Evolutionary conservation across 768 basidiomycete genomes (phyloP).

Genomic region (Lactarius pseudohatsudake): DNA sequence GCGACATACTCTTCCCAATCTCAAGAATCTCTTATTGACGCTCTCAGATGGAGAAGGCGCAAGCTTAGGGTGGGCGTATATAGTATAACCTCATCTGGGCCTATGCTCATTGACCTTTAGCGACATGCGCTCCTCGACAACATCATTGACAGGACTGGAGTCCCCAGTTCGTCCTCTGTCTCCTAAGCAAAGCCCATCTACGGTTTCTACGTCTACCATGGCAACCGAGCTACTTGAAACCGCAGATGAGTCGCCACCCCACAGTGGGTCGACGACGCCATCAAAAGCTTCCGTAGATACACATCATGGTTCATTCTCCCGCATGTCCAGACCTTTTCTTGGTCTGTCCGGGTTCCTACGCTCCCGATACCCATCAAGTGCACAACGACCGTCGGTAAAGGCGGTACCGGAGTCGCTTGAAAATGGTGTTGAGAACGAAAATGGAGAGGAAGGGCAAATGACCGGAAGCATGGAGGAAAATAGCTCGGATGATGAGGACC

Average conservation of each 20-base stretch:
- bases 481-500: conserved; percentile 15
- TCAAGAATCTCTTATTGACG: conserved; percentile 90
- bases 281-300: conserved; percentile 36
- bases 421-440: conserved; percentile 26
- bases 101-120: background rate
- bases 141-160: conserved; percentile 19
- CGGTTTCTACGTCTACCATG: conserved; percentile 6
- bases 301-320: conserved; percentile 20
- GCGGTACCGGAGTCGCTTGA: conserved; percentile 30
- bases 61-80: conserved; percentile 45
- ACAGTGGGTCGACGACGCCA: conserved; percentile 60
- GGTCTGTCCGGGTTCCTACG: conserved; percentile 60
- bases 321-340: conserved; percentile 47
- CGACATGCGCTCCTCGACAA: background rate
- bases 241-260: conserved; percentile 44
- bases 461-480: conserved; percentile 9
- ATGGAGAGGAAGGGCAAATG: conserved; percentile 29
- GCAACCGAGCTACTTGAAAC: conserved; percentile 34
- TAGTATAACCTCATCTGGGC: background rate
- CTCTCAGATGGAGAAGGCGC: conserved; percentile 69
- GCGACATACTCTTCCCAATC: conserved; percentile 93
- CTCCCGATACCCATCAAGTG: conserved; percentile 54
- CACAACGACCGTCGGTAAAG: conserved; percentile 32
- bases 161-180: conserved; percentile 15
- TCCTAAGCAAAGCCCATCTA: background rate